phyloP scores from a whole-genome alignment of 495 filamentous ascomycete genomes.

The Pyrenopolyporus hunteri region DNA sequence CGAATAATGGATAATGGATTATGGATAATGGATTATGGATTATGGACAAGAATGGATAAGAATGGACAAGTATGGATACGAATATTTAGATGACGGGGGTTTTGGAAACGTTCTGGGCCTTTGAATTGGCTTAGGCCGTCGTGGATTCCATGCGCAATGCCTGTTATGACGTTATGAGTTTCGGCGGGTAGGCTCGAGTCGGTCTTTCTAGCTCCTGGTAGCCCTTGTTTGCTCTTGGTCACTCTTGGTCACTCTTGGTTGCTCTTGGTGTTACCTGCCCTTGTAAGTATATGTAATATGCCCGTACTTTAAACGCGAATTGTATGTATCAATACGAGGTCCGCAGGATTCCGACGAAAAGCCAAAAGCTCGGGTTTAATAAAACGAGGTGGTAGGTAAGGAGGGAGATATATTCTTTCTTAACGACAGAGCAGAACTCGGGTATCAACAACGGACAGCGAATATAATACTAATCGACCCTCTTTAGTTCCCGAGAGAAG shows the following conservation, averaged over 20 bases:
- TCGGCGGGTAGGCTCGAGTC: constrained; percentile 5
- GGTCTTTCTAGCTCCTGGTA: not conserved
- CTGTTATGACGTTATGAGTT: constrained; percentile 32
- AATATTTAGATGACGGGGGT: not conserved
- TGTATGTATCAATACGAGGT: too few species aligned
- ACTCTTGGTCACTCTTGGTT: too few species aligned
- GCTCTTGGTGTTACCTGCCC: constrained; percentile 10
- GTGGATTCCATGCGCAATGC: constrained; percentile 13
- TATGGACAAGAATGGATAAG: too few species aligned
- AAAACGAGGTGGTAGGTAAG: too few species aligned
- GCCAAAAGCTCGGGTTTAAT: not conserved
- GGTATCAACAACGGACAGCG: too few species aligned
- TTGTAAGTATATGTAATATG: not conserved
- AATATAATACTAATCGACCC: too few species aligned
- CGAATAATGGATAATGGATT: too few species aligned
- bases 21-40: too few species aligned
- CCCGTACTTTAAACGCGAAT: too few species aligned
- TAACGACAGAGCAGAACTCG: too few species aligned
- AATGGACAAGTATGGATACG: constrained; percentile 4
- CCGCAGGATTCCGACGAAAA: not conserved
- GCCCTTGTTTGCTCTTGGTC: not conserved
- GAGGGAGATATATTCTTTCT: too few species aligned
- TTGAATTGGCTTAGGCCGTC: constrained; percentile 14
- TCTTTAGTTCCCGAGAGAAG: too few species aligned
- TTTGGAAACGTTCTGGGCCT: constrained; percentile 19